phyloP scores from a whole-genome alignment of 106 monocot species.

The Ottelia alismoides region DNA sequence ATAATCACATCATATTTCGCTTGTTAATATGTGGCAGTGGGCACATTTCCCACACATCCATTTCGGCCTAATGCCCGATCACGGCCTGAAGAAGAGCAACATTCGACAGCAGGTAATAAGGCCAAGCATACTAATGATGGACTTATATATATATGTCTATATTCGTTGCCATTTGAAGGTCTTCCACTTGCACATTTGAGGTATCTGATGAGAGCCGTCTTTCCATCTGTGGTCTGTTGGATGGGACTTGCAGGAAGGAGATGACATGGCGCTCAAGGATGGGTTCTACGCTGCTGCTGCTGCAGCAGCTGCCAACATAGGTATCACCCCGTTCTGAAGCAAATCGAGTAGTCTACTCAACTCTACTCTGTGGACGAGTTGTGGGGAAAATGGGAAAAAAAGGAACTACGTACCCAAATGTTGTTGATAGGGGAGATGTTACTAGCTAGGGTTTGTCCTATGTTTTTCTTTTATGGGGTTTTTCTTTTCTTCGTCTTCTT shows the following conservation, averaged over 20 bases:
- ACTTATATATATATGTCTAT: not conserved
- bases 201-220: too few species aligned
- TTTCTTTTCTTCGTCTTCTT: not conserved
- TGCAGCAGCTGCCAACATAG: constrained; percentile 67
- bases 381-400: not conserved
- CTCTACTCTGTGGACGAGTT: not conserved
- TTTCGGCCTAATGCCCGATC: constrained; percentile 93
- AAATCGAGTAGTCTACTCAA: not conserved
- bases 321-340: constrained; percentile 55
- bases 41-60: constrained; percentile 99
- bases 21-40: too few species aligned
- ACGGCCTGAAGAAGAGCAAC: constrained; percentile 64
- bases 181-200: too few species aligned
- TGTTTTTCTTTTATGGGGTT: constrained; percentile 4
- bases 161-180: not conserved
- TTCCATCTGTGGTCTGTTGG: too few species aligned
- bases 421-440: not conserved
- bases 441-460: constrained; percentile 14
- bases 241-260: constrained; percentile 25
- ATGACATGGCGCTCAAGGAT: constrained; percentile 67
- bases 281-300: constrained; percentile 68
- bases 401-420: not conserved
- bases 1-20: too few species aligned
- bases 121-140: not conserved
- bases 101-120: constrained; percentile 57